Conservation (phyloP, 2,329 filamentous ascomycete species). For the Grosmannia serpens region DNA sequence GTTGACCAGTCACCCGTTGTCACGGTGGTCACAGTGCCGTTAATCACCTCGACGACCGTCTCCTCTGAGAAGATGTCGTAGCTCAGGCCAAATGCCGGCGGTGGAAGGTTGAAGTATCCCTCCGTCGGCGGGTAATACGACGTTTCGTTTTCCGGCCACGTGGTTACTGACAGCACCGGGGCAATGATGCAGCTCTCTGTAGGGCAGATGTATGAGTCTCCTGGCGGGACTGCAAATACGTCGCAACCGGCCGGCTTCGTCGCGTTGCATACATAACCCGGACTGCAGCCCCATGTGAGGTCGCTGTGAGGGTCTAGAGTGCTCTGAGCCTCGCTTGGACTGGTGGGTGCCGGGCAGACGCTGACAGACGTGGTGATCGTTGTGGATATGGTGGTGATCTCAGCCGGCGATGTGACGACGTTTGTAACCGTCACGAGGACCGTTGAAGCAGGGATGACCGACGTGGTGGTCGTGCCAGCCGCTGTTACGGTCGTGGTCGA, state of each 20-base stretch:
- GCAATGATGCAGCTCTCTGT: constrained; percentile 31
- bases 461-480: constrained; percentile 5
- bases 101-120: constrained; percentile 55
- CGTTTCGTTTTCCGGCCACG: constrained; percentile 34
- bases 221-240: constrained; percentile 36
- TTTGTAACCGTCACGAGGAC: neutral
- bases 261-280: constrained; percentile 42
- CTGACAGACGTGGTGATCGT: constrained; percentile 22
- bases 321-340: constrained; percentile 10
- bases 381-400: constrained; percentile 19
- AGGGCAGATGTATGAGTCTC: constrained; percentile 33
- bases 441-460: constrained; percentile 7
- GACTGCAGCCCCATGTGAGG: constrained; percentile 40
- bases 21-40: constrained; percentile 25
- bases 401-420: constrained; percentile 6
- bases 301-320: constrained; percentile 25
- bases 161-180: constrained; percentile 22
- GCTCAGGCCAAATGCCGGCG: constrained; percentile 48
- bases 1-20: constrained; percentile 45
- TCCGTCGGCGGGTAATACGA: constrained; percentile 38
- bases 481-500: constrained; percentile 7
- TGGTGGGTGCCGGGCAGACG: constrained; percentile 32
- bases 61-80: constrained; percentile 48
- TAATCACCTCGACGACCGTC: constrained; percentile 22
- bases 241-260: constrained; percentile 37